A percentile compares a stretch with the other conserved stretches of the same genome.
phyloP scores from a whole-genome alignment of 2,329 filamentous ascomycete species.

The Hypoxylon rubiginosum region DNA sequence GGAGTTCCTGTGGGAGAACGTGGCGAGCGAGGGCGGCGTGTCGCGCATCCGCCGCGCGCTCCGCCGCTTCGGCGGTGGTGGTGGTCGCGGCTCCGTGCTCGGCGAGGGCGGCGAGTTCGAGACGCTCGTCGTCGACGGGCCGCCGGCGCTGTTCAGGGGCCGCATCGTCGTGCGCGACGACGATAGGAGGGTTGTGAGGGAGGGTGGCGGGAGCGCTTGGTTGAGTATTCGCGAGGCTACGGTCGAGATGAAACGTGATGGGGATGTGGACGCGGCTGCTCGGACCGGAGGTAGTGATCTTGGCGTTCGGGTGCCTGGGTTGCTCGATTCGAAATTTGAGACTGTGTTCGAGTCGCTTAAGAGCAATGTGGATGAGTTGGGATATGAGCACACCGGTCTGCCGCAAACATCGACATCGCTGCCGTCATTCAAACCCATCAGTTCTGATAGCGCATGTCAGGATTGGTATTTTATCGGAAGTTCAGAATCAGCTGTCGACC shows the following conservation, averaged over 20 bases:
- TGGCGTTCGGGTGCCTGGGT: constrained; percentile 68
- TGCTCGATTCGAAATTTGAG: constrained; percentile 75
- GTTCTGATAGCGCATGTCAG: constrained; percentile 22
- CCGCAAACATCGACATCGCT: constrained; percentile 16
- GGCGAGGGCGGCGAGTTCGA: constrained; percentile 98
- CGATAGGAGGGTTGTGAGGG: constrained; percentile 67
- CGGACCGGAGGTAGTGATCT: constrained; percentile 10
- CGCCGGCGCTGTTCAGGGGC: constrained; percentile 77
- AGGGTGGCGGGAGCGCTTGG: constrained; percentile 84
- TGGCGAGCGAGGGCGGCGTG: constrained; percentile 69
- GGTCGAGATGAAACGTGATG: constrained; percentile 60
- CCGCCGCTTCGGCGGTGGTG: constrained; percentile 75
- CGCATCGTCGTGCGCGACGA: constrained; percentile 73
- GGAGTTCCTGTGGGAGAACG: constrained; percentile 82
- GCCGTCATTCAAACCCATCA: constrained; percentile 7
- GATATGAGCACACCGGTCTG: constrained; percentile 19
- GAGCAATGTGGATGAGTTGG: constrained; percentile 9
- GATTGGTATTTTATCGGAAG: constrained; percentile 57
- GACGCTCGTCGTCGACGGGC: constrained; percentile 88
- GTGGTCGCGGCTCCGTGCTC: constrained; percentile 77
- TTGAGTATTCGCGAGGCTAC: constrained; percentile 72
- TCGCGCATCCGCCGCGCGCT: constrained; percentile 66
- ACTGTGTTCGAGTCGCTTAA: constrained; percentile 55
- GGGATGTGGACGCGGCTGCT: constrained; percentile 25
- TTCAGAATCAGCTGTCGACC: constrained; percentile 54